A percentile compares a stretch with the other conserved stretches of the same genome.
Evolutionary conservation across 1,284 basidiomycete genomes (phyloP).

Genomic region (Sanghuangporus weigelae): DNA sequence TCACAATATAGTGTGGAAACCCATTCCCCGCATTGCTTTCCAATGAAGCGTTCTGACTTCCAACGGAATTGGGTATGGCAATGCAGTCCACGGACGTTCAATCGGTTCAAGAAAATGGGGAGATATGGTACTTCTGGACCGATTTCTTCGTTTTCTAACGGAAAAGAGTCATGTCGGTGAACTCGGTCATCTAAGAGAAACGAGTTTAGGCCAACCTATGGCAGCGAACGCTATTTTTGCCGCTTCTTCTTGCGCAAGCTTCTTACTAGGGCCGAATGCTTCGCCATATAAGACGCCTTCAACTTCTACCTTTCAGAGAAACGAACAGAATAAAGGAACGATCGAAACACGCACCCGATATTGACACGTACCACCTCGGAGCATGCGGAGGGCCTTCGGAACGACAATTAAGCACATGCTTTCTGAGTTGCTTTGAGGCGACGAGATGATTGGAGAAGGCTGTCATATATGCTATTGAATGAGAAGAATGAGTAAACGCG

Average conservation of each 20-base stretch:
- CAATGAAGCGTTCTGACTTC: not conserved
- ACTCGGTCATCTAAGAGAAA: not conserved
- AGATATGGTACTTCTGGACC: not conserved
- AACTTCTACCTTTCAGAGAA: not conserved
- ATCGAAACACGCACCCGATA: not conserved
- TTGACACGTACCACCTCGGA: not conserved
- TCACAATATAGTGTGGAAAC: slow-evolving; percentile 1
- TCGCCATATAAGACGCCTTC: not conserved
- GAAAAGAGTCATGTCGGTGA: not conserved
- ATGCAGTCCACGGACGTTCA: not conserved
- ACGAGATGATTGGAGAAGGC: not conserved
- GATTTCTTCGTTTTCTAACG: not conserved
- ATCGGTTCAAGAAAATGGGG: slow-evolving; percentile 8
- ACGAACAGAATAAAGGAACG: not conserved
- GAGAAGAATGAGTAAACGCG: not conserved
- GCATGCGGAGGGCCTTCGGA: not conserved
- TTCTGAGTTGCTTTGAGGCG: not conserved
- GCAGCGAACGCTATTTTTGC: not conserved
- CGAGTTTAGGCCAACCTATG: not conserved
- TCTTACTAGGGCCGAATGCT: not conserved
- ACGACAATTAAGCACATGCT: not conserved
- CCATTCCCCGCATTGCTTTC: not conserved
- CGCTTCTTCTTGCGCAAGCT: slow-evolving; percentile 1
- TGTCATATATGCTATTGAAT: slow-evolving; percentile 3
- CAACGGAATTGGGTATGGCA: not conserved